Base-by-base conservation (phyloP, 1,284 basidiomycete genomes). In the Ceratobasidium sp. region DNA sequence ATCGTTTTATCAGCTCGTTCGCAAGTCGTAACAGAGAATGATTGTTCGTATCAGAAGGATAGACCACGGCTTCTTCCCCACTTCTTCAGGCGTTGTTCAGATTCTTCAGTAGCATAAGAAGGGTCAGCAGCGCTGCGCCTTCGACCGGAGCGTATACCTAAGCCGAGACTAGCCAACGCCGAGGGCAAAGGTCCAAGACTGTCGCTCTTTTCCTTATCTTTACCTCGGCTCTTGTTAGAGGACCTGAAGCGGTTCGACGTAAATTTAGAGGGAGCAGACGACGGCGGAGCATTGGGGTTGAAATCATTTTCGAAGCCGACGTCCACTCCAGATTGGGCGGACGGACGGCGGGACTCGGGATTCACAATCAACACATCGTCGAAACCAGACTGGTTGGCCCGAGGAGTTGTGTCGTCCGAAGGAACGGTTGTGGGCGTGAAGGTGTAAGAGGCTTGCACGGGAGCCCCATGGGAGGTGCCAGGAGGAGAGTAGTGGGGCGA, bases 31-130 rank as follows among this genome's bases (percentile, higher is more conserved):
- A 69, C n/a, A 40, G 28, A 33, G 40, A 40, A 67, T 15, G 46
- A 49, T 0, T 67, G 28, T 69, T 64, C 40, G n/a, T 60, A 60
- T 70, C 51, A 77, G 44, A 77, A 77, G n/a, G 75, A 77, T 5
- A 77, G 55, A 28, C 75, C 75, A 69, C 75, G 75, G 44, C 66
- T 77, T 40, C 64, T 55, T n/a, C 75, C 75, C 75, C 75, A 77
- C 33, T 77, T 77, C 58, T 77, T 77, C 26, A 77, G 75, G 5
- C 56, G 51, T 42, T 77, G 53, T 23, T 77, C 75, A 39, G 75
- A 77, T 39, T 77, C 64, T 7, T 77, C 75, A 13, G 42, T 58
- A 12, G 44, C 56, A 42, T 61, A 39, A 12, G 61, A 60, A n/a
- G 64, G 44, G 18, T 77, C 75, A 6, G 55, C 75, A 26, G 75